Percentiles rank a stretch among this genome's conserved stretches.
phyloP scores from a whole-genome alignment of 495 filamentous ascomycete genomes.

The Bryoglossum gracile region DNA sequence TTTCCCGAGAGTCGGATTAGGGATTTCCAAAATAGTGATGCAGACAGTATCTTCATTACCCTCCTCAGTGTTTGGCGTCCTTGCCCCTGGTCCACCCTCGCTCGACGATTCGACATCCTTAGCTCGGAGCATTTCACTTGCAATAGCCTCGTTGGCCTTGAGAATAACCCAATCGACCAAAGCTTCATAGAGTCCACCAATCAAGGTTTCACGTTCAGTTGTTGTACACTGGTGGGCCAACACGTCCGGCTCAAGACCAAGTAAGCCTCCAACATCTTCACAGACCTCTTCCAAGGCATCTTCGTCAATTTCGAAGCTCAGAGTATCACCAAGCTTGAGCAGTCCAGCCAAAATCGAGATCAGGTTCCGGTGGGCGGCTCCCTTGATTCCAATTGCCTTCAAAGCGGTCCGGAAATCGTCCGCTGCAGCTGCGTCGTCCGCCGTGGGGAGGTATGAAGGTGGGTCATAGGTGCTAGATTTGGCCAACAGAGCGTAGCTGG shows the following conservation, averaged over 20 bases:
- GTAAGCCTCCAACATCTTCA: slow-evolving; percentile 79
- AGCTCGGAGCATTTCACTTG: slow-evolving; percentile 57
- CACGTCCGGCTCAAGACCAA: slow-evolving; percentile 82
- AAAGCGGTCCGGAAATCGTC: slow-evolving; percentile 84
- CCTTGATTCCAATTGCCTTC: slow-evolving; percentile 88
- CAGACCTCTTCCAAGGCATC: slow-evolving; percentile 81
- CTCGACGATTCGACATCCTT: slow-evolving; percentile 55
- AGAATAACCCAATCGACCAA: slow-evolving; percentile 89
- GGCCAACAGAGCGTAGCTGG: slow-evolving; percentile 69
- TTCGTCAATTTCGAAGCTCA: slow-evolving; percentile 77
- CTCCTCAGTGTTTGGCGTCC: slow-evolving; percentile 56
- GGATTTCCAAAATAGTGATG: slow-evolving; percentile 83
- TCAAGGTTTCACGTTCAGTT: slow-evolving; percentile 71
- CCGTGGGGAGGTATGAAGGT: slow-evolving; percentile 83
- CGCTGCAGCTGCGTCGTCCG: slow-evolving; percentile 85
- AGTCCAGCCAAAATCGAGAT: slow-evolving; percentile 80
- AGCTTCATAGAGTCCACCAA: slow-evolving; percentile 86
- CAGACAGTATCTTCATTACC: slow-evolving; percentile 76
- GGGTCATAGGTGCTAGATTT: slow-evolving; percentile 81
- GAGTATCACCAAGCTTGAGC: slow-evolving; percentile 83
- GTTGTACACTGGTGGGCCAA: slow-evolving; percentile 72
- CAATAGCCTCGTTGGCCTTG: slow-evolving; percentile 86
- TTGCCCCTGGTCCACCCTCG: slow-evolving; percentile 39
- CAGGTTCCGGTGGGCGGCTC: slow-evolving; percentile 66
- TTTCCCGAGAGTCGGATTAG: slow-evolving; percentile 70